These are phyloP conservation scores for Beauveria medogensis DNA, from an alignment of 2,329 filamentous ascomycete genomes.

Conservation along the genomic window DNA sequence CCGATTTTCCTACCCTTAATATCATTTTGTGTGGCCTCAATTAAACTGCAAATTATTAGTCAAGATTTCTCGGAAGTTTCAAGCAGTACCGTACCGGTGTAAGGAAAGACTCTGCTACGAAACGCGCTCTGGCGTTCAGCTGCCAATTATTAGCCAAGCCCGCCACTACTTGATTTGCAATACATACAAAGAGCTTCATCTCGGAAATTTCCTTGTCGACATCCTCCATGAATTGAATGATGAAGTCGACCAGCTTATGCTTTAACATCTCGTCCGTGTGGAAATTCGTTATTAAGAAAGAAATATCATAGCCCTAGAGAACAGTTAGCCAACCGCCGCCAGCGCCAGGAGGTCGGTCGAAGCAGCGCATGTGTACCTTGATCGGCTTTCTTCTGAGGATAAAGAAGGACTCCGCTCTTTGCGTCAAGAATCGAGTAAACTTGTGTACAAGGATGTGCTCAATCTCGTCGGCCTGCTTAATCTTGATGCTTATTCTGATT, in stretches of 20 bases:
- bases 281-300: constrained; percentile 97
- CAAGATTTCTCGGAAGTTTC: too few species aligned
- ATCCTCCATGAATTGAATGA: constrained; percentile 99
- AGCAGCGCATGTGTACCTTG: constrained; percentile 51
- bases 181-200: constrained; percentile 97
- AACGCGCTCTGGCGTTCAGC: constrained; percentile 94
- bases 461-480: constrained; percentile 99
- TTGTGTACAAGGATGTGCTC: constrained; percentile 98
- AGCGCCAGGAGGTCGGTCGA: neutral
- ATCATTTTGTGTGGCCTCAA: constrained; percentile 2
- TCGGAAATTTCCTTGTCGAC: constrained; percentile 99
- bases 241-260: constrained; percentile 98
- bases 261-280: constrained; percentile 98
- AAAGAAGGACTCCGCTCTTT: constrained; percentile 94
- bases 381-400: constrained; percentile 92
- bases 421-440: constrained; percentile 93
- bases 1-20: neutral
- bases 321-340: constrained; percentile 18
- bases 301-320: constrained; percentile 87
- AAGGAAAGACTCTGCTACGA: constrained; percentile 96
- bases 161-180: neutral
- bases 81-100: constrained; percentile 62
- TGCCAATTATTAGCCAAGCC: constrained; percentile 30
- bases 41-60: constrained; percentile 1
- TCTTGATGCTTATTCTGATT: constrained; percentile 94